Base-by-base conservation (phyloP, 2,329 filamentous ascomycete genomes). In the Dactylella cylindrospora region DNA sequence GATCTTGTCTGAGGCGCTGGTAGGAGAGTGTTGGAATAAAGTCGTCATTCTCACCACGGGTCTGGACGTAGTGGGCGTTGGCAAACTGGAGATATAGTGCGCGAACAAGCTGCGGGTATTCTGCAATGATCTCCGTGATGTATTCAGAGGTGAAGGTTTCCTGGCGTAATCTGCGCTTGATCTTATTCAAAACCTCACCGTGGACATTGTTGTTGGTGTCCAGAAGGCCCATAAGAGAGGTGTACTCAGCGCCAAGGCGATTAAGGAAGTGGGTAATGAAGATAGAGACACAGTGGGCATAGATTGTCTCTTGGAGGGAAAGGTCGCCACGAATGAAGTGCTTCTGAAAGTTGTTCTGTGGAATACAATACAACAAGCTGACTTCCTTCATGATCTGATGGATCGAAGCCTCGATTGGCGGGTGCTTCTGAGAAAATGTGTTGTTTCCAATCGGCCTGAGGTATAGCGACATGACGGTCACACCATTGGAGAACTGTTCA, bases 301-400 rank as follows among this genome's bases (percentile, higher is more conserved):
- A 98, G 70, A 96, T 90, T 9, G 91, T 90, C 76, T 98, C 93
- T 73, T 98, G 93, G 45, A 98, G 79, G 71, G 90, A 96, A 66
- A 98, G 79, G 68, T 85, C 82, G 43, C 90, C 90, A 12, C 82
- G 84, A 44, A 88, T 87, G 73, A 98, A 98, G 68, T 95, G 82
- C 57, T 80, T 78, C 75, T 96, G 91, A 73, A 98, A 89, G 75
- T 90, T 93, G 79, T 95, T 98, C 74, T 95, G 91, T 10, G 93
- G 93, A 67, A 98, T 86, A 73, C 93, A 98, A 82, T 97, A 98
- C 13, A 98, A 79, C 57, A 98, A 81, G 1, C 93, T 97, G 44
- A 95, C 85, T 74, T 98, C 93, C 80, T 97, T 97, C 77, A 93
- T 95, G 77, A 98, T 96, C 75, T 98, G 93, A 75, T 96, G 88